These are phyloP conservation scores for Fusarium goolgardi DNA, from an alignment of 2,329 filamentous ascomycete genomes.

Conservation along the genomic window DNA sequence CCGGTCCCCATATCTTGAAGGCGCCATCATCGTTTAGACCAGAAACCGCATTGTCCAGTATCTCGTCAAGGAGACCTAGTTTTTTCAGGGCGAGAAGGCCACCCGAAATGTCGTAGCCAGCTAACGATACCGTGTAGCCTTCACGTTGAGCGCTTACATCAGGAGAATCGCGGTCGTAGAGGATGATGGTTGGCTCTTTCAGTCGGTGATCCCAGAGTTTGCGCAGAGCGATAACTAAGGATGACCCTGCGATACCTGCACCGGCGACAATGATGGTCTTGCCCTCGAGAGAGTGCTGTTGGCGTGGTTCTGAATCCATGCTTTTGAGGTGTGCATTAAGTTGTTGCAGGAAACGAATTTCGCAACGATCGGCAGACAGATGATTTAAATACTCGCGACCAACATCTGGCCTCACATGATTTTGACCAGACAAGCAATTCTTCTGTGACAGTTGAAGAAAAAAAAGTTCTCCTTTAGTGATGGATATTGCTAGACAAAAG, in stretches of 20 bases:
- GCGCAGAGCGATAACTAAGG: constrained; percentile 56
- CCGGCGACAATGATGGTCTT: constrained; percentile 59
- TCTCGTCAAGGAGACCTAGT: constrained; percentile 53
- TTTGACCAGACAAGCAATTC: not conserved
- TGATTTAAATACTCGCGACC: not conserved
- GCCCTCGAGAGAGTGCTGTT: constrained; percentile 51
- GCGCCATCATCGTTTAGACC: constrained; percentile 47
- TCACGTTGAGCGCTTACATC: constrained; percentile 49
- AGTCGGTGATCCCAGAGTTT: constrained; percentile 52
- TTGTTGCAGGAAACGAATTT: not conserved
- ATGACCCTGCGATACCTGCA: constrained; percentile 57
- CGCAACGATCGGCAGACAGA: not conserved
- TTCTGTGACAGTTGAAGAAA: not conserved
- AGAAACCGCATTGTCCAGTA: constrained; percentile 49
- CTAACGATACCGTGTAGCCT: constrained; percentile 56
- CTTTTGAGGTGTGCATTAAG: not conserved
- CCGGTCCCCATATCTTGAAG: constrained; percentile 56
- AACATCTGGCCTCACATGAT: not conserved
- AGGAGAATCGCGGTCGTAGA: constrained; percentile 57
- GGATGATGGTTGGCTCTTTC: constrained; percentile 50
- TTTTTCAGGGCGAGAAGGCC: constrained; percentile 55
- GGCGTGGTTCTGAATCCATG: constrained; percentile 29
- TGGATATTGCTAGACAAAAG: not conserved
- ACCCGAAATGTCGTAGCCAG: constrained; percentile 50
- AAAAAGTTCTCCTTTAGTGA: not conserved